Conservation (phyloP, 495 filamentous ascomycete genomes). For the Podospora didyma region DNA sequence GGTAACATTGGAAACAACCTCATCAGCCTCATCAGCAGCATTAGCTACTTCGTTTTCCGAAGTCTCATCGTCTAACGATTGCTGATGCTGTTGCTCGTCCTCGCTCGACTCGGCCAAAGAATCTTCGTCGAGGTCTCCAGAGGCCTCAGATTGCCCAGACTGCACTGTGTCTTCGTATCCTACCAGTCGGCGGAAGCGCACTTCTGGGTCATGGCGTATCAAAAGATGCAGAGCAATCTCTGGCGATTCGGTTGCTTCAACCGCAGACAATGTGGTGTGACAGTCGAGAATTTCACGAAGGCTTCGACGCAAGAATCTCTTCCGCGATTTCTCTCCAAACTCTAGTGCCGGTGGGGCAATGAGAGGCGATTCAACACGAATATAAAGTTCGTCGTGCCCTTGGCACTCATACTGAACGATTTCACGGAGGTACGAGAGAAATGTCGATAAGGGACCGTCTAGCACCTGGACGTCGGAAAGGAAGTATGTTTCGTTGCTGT, state of each 20-base stretch:
- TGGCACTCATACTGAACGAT: slow-evolving; percentile 64
- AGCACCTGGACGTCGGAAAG: slow-evolving; percentile 62
- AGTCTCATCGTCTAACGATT: too few species aligned
- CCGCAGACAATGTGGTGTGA: slow-evolving; percentile 10
- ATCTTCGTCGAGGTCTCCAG: slow-evolving; percentile 8
- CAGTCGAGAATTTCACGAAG: slow-evolving; percentile 45
- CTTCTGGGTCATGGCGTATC: slow-evolving; percentile 22
- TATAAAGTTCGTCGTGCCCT: slow-evolving; percentile 63
- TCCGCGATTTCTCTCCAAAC: slow-evolving; percentile 53
- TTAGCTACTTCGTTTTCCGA: slow-evolving; percentile 20
- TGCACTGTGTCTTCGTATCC: slow-evolving; percentile 10
- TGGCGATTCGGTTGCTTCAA: slow-evolving; percentile 8
- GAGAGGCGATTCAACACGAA: slow-evolving; percentile 59
- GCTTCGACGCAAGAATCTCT: slow-evolving; percentile 23
- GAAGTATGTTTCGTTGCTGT: slow-evolving; percentile 68
- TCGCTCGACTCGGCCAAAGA: background rate
- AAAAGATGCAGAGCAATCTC: slow-evolving; percentile 17
- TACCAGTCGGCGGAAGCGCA: slow-evolving; percentile 24
- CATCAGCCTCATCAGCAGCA: slow-evolving; percentile 1
- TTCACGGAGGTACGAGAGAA: slow-evolving; percentile 62
- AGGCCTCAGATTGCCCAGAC: slow-evolving; percentile 8
- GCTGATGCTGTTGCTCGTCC: background rate
- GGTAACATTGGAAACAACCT: slow-evolving; percentile 11
- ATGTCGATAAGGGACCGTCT: slow-evolving; percentile 50
- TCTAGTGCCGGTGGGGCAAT: slow-evolving; percentile 66